These are phyloP conservation scores for Dichotomocladium elegans DNA, from an alignment of 371 early-diverging fungal genomes.

Conservation along the genomic window DNA sequence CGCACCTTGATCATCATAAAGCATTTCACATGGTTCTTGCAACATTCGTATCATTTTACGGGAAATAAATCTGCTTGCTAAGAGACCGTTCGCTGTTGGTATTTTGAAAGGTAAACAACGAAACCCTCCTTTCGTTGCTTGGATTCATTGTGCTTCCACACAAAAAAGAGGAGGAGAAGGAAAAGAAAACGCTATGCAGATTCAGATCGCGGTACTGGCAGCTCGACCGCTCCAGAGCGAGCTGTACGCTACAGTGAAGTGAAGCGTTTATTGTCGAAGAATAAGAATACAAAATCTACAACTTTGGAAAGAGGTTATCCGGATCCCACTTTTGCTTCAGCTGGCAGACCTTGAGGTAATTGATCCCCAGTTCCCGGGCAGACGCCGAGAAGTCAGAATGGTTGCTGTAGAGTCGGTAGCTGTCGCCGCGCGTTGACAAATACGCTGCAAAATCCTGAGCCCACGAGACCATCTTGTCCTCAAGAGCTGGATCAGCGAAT, in stretches of 20 bases:
- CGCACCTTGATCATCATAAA: no score
- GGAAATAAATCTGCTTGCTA: no score
- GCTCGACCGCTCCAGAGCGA: no score
- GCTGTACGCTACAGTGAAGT: not conserved
- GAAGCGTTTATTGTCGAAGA: not conserved
- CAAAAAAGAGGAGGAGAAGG: not conserved
- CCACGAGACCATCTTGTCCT: constrained; percentile 13
- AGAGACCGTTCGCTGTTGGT: no score
- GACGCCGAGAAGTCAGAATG: constrained; percentile 20
- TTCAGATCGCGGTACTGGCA: no score
- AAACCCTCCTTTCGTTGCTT: no score
- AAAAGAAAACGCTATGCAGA: not conserved
- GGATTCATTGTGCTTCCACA: no score
- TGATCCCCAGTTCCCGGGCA: constrained; percentile 23
- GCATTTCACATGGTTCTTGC: no score
- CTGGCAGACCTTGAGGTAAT: constrained; percentile 16
- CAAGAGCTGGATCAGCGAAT: constrained; percentile 10
- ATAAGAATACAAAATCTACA: not conserved
- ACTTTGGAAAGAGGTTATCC: constrained; percentile 9
- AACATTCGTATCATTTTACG: no score
- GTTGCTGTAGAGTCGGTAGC: constrained; percentile 21
- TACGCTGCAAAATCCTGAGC: constrained; percentile 12
- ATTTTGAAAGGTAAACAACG: no score
- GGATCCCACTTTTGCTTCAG: constrained; percentile 31
- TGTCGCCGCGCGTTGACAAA: constrained; percentile 12